Conservation (phyloP, 257 asterid species). For the Gynochthodes officinalis region DNA sequence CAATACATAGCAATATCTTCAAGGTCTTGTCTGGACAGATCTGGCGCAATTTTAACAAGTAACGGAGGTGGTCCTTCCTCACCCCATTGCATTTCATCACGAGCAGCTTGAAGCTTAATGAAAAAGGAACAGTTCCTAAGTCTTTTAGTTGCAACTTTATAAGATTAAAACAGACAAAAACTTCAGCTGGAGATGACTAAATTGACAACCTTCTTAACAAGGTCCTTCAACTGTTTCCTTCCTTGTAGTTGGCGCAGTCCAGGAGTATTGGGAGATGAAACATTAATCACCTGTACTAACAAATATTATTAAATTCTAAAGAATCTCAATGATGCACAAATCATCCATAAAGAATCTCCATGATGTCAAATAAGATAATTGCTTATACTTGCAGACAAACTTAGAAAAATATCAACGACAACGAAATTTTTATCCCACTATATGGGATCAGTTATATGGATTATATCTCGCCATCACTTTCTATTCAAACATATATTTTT, state of each 20-base stretch:
- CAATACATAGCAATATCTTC: conserved; percentile 96
- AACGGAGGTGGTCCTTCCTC: conserved; percentile 98
- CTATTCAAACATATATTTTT: too few species aligned
- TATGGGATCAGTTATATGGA: too few species aligned
- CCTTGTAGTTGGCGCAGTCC: conserved; percentile 98
- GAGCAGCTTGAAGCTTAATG: conserved; percentile 88
- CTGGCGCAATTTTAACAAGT: conserved; percentile 97
- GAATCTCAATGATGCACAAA: conserved; percentile 49
- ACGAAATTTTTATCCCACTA: too few species aligned
- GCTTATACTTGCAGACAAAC: too few species aligned
- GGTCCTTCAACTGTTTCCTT: conserved; percentile 93
- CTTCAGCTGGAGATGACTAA: conserved; percentile 8
- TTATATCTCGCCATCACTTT: too few species aligned
- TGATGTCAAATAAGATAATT: conserved; percentile 9
- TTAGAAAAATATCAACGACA: neutral
- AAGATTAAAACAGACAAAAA: neutral
- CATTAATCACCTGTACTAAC: conserved; percentile 64
- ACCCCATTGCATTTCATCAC: conserved; percentile 99
- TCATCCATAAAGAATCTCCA: conserved; percentile 42
- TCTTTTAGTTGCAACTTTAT: neutral
- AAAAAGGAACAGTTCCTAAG: conserved; percentile 3
- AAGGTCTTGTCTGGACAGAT: conserved; percentile 87
- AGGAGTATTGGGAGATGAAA: conserved; percentile 97
- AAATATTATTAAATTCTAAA: neutral
- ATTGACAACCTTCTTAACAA: conserved; percentile 75